Conservation (phyloP, 2,329 filamentous ascomycete species). For the Nothophoma quercina region DNA sequence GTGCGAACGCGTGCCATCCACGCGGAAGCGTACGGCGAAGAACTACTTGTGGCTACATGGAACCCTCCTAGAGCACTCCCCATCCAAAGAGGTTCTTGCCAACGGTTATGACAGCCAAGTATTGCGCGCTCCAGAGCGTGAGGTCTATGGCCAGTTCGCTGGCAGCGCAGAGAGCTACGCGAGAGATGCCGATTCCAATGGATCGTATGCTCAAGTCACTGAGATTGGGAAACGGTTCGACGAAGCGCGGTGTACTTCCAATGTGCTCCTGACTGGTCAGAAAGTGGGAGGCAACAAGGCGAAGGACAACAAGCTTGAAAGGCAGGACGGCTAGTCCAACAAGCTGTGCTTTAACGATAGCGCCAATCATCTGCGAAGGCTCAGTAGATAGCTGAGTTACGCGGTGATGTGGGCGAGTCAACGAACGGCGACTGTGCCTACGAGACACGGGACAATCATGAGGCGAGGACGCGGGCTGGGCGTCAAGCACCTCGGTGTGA, state of each 20-base stretch:
- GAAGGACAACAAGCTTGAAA: conserved; percentile 39
- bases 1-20: background rate
- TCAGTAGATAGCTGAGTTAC: conserved; percentile 47
- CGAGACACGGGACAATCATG: conserved; percentile 13
- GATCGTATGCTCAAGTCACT: conserved; percentile 25
- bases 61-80: conserved; percentile 35
- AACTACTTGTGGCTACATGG: background rate
- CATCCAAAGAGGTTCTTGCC: conserved; percentile 45
- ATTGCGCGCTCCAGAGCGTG: conserved; percentile 45
- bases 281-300: conserved; percentile 43
- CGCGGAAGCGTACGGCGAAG: background rate
- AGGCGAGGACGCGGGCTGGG: conserved; percentile 15
- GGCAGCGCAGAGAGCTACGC: conserved; percentile 43
- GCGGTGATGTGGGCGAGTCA: conserved; percentile 35
- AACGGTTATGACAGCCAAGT: conserved; percentile 35
- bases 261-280: conserved; percentile 19
- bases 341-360: conserved; percentile 43
- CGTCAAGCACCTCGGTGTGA: conserved; percentile 35
- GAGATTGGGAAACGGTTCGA: conserved; percentile 17
- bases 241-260: conserved; percentile 11
- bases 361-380: conserved; percentile 43
- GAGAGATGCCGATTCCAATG: conserved; percentile 37
- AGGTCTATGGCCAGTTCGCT: conserved; percentile 46
- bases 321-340: conserved; percentile 42
- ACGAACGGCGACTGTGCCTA: conserved; percentile 1